Evolutionary conservation across 2,329 filamentous ascomycete genomes (phyloP).

Genomic region (Aspergillus eucalypticola): DNA sequence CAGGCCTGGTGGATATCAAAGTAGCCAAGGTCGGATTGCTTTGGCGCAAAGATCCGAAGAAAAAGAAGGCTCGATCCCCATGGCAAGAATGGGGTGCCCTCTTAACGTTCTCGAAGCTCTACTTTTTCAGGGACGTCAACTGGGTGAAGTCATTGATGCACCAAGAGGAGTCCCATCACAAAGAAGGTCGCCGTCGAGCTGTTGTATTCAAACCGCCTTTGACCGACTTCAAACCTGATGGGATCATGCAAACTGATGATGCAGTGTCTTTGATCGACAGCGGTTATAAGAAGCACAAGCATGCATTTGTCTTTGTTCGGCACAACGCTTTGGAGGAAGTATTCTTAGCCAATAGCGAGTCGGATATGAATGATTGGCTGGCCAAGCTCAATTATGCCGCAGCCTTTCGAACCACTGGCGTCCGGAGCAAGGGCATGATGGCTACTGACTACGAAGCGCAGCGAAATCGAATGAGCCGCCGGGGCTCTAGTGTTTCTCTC

Average conservation of each 20-base stretch:
- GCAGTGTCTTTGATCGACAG: slow-evolving; percentile 85
- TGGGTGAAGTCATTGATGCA: slow-evolving; percentile 92
- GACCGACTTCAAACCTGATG: slow-evolving; percentile 90
- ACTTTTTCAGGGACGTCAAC: slow-evolving; percentile 88
- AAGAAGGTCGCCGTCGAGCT: slow-evolving; percentile 72
- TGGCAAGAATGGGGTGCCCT: slow-evolving; percentile 99
- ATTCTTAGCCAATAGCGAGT: slow-evolving; percentile 84
- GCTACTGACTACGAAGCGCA: slow-evolving; percentile 85
- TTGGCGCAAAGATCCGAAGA: slow-evolving; percentile 93
- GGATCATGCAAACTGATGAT: slow-evolving; percentile 87
- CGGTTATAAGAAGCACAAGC: slow-evolving; percentile 88
- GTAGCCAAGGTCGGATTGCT: slow-evolving; percentile 92
- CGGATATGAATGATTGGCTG: slow-evolving; percentile 95
- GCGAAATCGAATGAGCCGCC: slow-evolving; percentile 59
- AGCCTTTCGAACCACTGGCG: slow-evolving; percentile 86
- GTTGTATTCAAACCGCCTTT: slow-evolving; percentile 89
- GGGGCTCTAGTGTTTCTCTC: slow-evolving; percentile 63
- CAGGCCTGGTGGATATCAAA: slow-evolving; percentile 94
- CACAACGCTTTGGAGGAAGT: slow-evolving; percentile 87
- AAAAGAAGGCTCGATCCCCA: slow-evolving; percentile 88
- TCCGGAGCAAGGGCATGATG: slow-evolving; percentile 84
- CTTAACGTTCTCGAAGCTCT: slow-evolving; percentile 92
- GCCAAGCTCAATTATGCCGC: slow-evolving; percentile 95
- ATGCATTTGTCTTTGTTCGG: slow-evolving; percentile 87
- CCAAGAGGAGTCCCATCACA: slow-evolving; percentile 81